Percentiles rank a stretch among this genome's conserved stretches.
Conservation (phyloP, 2,329 filamentous ascomycete genomes). For the Fusarium sp. region DNA sequence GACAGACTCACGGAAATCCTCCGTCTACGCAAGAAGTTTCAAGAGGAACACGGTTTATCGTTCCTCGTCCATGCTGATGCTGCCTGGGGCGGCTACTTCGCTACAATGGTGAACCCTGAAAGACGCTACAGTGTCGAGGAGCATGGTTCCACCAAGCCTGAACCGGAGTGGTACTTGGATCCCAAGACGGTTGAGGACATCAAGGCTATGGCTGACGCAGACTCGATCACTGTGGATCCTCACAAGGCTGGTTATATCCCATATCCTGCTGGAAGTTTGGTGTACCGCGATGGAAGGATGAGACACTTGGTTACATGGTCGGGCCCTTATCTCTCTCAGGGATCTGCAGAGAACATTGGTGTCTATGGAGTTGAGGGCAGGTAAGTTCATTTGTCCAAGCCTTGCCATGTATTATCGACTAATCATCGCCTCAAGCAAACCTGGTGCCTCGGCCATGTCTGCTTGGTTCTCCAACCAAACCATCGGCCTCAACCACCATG, state of each 20-base stretch:
- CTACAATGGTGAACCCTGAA: constrained; percentile 54
- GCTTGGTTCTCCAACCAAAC: constrained; percentile 57
- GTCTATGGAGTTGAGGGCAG: constrained; percentile 59
- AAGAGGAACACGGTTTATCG: constrained; percentile 54
- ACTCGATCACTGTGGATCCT: constrained; percentile 60
- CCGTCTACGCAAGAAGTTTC: constrained; percentile 53
- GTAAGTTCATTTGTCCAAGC: constrained; percentile 28
- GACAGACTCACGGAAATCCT: constrained; percentile 55
- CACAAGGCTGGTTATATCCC: constrained; percentile 61
- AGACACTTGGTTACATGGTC: constrained; percentile 58
- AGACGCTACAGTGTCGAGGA: constrained; percentile 26
- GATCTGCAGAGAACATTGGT: constrained; percentile 53
- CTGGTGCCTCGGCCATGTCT: constrained; percentile 57
- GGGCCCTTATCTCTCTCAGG: constrained; percentile 53
- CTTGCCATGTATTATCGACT: accelerated
- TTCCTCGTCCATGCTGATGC: constrained; percentile 61
- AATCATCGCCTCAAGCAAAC: constrained; percentile 47
- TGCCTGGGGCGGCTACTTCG: constrained; percentile 63
- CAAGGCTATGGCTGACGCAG: constrained; percentile 52
- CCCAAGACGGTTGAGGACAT: constrained; percentile 54
- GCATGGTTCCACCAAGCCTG: constrained; percentile 20
- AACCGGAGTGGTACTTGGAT: constrained; percentile 50
- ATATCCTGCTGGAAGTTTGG: constrained; percentile 58
- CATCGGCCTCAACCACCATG: constrained; percentile 54
- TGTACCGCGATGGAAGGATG: constrained; percentile 58